These are phyloP conservation scores for Globisporangium yorkense DNA, from an alignment of 352 stramenopile species.

Conservation along the genomic window DNA sequence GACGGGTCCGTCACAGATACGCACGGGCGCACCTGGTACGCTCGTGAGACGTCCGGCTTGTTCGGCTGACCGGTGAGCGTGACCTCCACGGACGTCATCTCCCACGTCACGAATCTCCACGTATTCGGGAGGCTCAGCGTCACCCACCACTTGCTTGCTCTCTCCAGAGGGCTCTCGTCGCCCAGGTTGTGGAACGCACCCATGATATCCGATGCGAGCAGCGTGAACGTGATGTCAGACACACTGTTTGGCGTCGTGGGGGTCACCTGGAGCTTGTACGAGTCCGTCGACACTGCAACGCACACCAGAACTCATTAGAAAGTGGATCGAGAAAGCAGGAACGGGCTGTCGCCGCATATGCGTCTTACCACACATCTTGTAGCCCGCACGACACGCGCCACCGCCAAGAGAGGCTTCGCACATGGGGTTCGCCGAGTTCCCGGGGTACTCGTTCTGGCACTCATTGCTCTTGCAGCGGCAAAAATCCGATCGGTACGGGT, in stretches of 20 bases:
- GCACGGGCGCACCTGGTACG: conserved; percentile 40
- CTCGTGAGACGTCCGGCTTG: conserved; percentile 10
- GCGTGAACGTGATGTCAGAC: conserved; percentile 54
- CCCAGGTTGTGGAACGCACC: conserved; percentile 68
- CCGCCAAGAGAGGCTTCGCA: conserved; percentile 42
- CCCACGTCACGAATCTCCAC: conserved; percentile 71
- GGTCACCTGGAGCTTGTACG: conserved; percentile 62
- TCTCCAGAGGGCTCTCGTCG: conserved; percentile 35
- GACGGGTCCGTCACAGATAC: conserved; percentile 32
- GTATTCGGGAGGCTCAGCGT: conserved; percentile 49
- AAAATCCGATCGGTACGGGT: conserved; percentile 54
- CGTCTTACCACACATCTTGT: conserved; percentile 43
- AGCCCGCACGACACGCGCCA: conserved; percentile 50
- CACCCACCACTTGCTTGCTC: conserved; percentile 64
- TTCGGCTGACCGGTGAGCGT: conserved; percentile 23
- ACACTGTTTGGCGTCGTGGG: conserved; percentile 60
- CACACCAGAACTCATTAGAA: not conserved
- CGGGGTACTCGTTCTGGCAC: conserved; percentile 66
- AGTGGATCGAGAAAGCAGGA: not conserved
- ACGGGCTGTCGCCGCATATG: not conserved
- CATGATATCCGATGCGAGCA: conserved; percentile 68
- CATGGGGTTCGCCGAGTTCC: conserved; percentile 26
- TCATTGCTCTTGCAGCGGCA: conserved; percentile 62
- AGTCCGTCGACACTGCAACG: conserved; percentile 47
- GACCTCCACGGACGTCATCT: conserved; percentile 47